phyloP scores from a whole-genome alignment of 768 basidiomycete species.

The Chalciporus piperatus region DNA sequence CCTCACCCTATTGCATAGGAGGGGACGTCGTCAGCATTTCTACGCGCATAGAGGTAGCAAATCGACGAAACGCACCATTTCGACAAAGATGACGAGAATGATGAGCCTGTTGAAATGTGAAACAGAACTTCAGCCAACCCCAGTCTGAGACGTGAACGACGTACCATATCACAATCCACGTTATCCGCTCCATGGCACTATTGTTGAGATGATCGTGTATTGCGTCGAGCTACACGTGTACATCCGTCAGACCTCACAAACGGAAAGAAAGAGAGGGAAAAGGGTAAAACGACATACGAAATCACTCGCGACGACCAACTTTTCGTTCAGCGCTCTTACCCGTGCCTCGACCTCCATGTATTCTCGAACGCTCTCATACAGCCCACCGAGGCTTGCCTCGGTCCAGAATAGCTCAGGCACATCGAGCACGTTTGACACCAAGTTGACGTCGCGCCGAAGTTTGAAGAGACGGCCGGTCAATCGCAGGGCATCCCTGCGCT shows the following conservation, averaged over 20 bases:
- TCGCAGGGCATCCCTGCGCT: slow-evolving; percentile 79
- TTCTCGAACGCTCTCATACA: slow-evolving; percentile 91
- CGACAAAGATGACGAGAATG: slow-evolving; percentile 85
- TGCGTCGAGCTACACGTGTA: slow-evolving; percentile 62
- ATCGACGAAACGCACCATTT: slow-evolving; percentile 52
- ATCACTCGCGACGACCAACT: slow-evolving; percentile 82
- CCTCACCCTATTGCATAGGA: slow-evolving; percentile 58
- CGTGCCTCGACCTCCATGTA: slow-evolving; percentile 90
- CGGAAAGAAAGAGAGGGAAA: background rate
- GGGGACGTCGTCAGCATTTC: background rate
- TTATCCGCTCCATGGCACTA: slow-evolving; percentile 86
- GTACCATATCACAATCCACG: slow-evolving; percentile 71
- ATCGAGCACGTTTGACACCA: slow-evolving; percentile 91
- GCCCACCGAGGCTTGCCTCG: slow-evolving; percentile 81
- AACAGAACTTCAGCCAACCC: slow-evolving; percentile 25
- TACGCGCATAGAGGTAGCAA: background rate
- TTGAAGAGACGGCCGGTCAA: slow-evolving; percentile 86
- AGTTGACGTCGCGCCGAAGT: slow-evolving; percentile 82
- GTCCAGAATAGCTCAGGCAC: slow-evolving; percentile 95
- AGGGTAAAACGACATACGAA: slow-evolving; percentile 65
- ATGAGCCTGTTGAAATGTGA: slow-evolving; percentile 64
- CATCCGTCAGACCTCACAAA: background rate
- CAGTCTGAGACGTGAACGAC: slow-evolving; percentile 37
- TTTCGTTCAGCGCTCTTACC: slow-evolving; percentile 85
- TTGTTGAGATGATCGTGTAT: slow-evolving; percentile 94